Evolutionary conservation across 2,329 filamentous ascomycete species (phyloP), one percentile per base, ranked within the genome.

Genomic region (Thielaviopsis ethacetica): DNA sequence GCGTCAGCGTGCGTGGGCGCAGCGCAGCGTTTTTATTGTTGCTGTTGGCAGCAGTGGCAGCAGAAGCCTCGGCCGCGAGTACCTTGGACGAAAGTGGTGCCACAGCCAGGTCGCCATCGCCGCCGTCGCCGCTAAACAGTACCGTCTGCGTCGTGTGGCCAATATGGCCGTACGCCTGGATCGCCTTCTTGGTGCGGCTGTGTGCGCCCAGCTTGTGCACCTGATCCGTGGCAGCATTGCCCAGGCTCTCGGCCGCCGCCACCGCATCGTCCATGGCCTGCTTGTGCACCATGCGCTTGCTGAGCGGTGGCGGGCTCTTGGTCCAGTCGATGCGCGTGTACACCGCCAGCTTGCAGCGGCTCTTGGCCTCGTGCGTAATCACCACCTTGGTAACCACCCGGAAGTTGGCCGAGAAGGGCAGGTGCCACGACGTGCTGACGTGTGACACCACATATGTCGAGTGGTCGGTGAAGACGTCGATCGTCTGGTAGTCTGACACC

Each of bases 331-430:
- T 82, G 66, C 85, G 86, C 57, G 84, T 87, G 71, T 88, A 95
- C 51, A 97, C 81, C 26, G 90, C 86, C 59, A 98, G 80, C 72
- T 93, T 96, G 70, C 89, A 95, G 69, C 86, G 90, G 13, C 88
- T 90, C 72, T 97, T 97, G 57, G 89, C 84, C 62, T 91, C 79
- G 67, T 97, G 89, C 2, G 93, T 96, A 63, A 98, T 93, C 63
- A 96, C 89, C 63, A 95, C 83, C 71, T 95, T 96, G 64, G 83
- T 91, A 60, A 94, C 81, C 22, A 96, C 75, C 65, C 85, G 84
- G 71, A 97, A 95, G 56, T 82, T 80, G 54, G 82, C 77, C 57
- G 85, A 82, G 68, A 90, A 84, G 13, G 93, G 93, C 44, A 97
- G 76, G 73, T 95, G 89, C 88, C 89, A 95, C 7, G 81, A 77